Evolutionary conservation across 2,329 filamentous ascomycete species (phyloP).

Genomic region (Fusarium nanum): DNA sequence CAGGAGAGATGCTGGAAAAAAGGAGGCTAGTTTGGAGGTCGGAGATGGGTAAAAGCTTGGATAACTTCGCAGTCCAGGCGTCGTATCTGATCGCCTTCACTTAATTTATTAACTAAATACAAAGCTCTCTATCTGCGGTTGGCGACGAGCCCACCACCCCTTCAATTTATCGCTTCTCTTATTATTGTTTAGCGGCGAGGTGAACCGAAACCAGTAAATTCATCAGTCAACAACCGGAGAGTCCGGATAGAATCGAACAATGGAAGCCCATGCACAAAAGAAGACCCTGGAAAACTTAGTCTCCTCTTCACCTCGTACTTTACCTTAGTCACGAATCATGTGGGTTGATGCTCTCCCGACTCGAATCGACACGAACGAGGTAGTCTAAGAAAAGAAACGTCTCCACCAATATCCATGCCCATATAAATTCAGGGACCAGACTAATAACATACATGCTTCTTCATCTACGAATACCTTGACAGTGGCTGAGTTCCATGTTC

Average conservation of each 20-base stretch:
- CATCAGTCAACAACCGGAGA: constrained; percentile 35
- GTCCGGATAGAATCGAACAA: constrained; percentile 26
- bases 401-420: constrained; percentile 27
- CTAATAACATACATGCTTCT: constrained; percentile 16
- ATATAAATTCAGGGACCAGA: constrained; percentile 32
- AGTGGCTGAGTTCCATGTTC: constrained; percentile 17
- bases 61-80: not conserved
- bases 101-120: not conserved
- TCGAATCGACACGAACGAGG: constrained; percentile 32
- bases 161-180: constrained; percentile 13
- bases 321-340: constrained; percentile 18
- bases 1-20: not conserved
- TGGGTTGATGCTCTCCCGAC: constrained; percentile 13
- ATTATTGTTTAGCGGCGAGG: constrained; percentile 10
- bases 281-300: constrained; percentile 12
- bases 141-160: not conserved
- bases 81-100: not conserved
- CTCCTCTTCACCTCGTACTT: constrained; percentile 1
- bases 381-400: constrained; percentile 21
- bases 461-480: not conserved
- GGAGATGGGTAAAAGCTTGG: constrained; percentile 3
- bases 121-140: constrained; percentile 23
- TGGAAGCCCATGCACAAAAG: not conserved
- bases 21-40: not conserved
- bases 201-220: constrained; percentile 34